Evolutionary conservation across 2,329 filamentous ascomycete species (phyloP), one percentile per base, ranked within the genome.

Genomic region (Monilinia polystroma): DNA sequence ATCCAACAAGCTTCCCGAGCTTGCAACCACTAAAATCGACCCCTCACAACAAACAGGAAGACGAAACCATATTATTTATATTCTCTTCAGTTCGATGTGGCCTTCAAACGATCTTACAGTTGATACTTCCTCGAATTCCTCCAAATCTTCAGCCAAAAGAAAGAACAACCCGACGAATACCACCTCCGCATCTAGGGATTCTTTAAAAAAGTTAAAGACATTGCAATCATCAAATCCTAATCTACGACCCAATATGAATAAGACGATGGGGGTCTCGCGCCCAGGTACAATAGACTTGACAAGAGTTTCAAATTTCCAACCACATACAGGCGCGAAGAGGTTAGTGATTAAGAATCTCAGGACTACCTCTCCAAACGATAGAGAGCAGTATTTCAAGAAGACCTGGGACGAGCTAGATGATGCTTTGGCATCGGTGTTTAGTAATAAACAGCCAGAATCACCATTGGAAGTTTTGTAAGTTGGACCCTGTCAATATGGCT

Each of bases 321-420:
- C 92, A 16, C 87, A 91, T 73, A 82, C 84, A 14, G 93, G 92
- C 43, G 88, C 92, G 26, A 93, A 90, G 82, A 93, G 90, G 78
- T 85, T 99, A 56, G 86, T 94, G n/a, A 91, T 99, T 73, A 97
- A 97, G 84, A 98, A 97, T 76, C 84, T 97, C 70, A 87, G 90
- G 68, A 84, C 85, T 1, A 83, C 83, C 80, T 84, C 67, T 76
- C 78, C 51, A 75, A 79, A 63, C 82, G 86, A 92, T 72, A 85
- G 90, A 26, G 87, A 90, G 69, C 83, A 86, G 70, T 98, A 97
- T 80, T 92, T 96, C 73, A 82, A 88, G 52, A 87, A 88, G 73
- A 89, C 88, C 4, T 91, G 90, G 86, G 79, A 80, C 52, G 90
- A 96, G 75, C 82, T 98, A 7, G 87, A 91, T 67, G 82, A 82